Base-by-base conservation (phyloP, 331 rosid species). In the Quercus lobata region DNA sequence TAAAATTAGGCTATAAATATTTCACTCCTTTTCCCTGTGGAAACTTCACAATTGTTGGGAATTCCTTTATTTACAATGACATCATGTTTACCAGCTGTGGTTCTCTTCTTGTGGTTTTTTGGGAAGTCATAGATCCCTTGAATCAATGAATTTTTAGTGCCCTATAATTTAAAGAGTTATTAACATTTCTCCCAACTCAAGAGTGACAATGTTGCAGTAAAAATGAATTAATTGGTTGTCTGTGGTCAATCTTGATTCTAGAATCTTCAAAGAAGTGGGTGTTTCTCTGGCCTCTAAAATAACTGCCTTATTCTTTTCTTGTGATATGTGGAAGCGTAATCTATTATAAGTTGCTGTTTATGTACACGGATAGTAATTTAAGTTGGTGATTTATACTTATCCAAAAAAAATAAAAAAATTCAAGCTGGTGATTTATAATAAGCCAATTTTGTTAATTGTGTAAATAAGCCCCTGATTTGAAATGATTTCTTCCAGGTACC, bases 401-500 rank as follows among this genome's bases (percentile, higher is more conserved):
- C 52, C 83, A 76, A 49, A 41, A 41, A 41, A 41, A 41, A 41
- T 0, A 41, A 41, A 41, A 41, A 41, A 41, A 41, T 41, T 57
- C 49, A 69, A 57, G 52, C 72, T 56, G n/a, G 49, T 75, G 32
- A 63, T 78, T 25, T 54, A 30, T 78, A 66, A 21, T 60, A 81
- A 81, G 30, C 52, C 83, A 76, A 49, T 63, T 74, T 2, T 75
- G 37, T 41, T 61, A 62, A 66, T 72, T 29, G 62, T 62, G 76
- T 62, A 34, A 25, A 35, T 62, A 10, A 27, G 29, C n/a, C 10
- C 76, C 69, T 79, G 60, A 78, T 79, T 81, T 73, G 53, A 46
- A 61, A 76, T 74, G 78, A 22, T 74, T 65, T 70, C 35, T 82
- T 84, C 58, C 90, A 96, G 99, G 92, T 88, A 74, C 97, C 97